Conservation (phyloP, 106 monocot species). For the Dioscorea alata region DNA sequence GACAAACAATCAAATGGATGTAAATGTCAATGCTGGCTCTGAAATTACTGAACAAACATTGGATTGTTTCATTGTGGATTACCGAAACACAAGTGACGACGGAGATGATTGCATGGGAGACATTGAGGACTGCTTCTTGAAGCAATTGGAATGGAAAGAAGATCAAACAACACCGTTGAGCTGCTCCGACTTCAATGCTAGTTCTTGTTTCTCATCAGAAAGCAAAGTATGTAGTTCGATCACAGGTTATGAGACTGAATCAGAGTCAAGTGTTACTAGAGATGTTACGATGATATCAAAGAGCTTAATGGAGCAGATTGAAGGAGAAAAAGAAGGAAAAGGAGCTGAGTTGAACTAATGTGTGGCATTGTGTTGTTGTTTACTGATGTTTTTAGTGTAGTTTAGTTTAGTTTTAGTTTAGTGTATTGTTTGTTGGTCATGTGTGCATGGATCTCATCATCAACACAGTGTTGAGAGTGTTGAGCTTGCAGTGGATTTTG, state of each 20-base stretch:
- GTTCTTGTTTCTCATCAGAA: neutral
- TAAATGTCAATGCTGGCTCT: neutral
- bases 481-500: slow-evolving; percentile 14
- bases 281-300: neutral
- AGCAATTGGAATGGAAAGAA: slow-evolving; percentile 31
- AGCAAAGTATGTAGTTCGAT: slow-evolving; percentile 10
- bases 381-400: neutral
- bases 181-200: neutral
- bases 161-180: slow-evolving; percentile 4
- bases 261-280: slow-evolving; percentile 5
- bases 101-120: slow-evolving; percentile 29
- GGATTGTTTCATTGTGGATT: slow-evolving; percentile 3
- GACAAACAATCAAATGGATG: neutral
- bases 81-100: slow-evolving; percentile 15
- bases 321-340: slow-evolving; percentile 1
- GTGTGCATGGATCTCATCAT: neutral
- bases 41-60: slow-evolving; percentile 2
- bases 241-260: slow-evolving; percentile 4
- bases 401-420: too few relatives aligned
- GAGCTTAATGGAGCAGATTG: neutral
- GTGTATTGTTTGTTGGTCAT: neutral
- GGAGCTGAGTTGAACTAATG: slow-evolving; percentile 1
- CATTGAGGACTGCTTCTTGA: slow-evolving; percentile 55
- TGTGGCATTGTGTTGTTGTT: neutral
- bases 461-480: slow-evolving; percentile 34